A percentile compares a stretch with the other conserved stretches of the same genome.
Evolutionary conservation across 345 rosid species (phyloP).

Genomic region (Lepidium aucheri): DNA sequence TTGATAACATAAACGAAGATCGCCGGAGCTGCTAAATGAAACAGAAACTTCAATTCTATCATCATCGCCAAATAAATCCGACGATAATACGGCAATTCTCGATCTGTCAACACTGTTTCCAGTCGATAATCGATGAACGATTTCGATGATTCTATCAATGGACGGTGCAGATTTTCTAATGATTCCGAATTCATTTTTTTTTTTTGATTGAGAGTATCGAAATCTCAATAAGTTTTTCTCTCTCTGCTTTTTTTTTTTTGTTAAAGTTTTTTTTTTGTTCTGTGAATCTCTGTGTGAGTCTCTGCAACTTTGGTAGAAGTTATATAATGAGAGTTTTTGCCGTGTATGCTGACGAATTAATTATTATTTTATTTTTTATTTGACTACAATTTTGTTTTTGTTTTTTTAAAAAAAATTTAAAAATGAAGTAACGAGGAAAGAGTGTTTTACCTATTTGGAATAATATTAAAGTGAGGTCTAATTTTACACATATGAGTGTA

Average conservation of each 20-base stretch:
- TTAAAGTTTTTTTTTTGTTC: no score
- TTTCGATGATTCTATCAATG: conserved; percentile 21
- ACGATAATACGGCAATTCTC: conserved; percentile 20
- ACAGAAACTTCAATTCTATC: conserved; percentile 46
- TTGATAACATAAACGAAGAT: conserved; percentile 51
- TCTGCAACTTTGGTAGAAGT: background rate
- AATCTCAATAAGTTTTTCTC: no score
- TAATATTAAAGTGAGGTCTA: no score
- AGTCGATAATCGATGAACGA: conserved; percentile 32
- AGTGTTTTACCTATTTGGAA: background rate
- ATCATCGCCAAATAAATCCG: conserved; percentile 35
- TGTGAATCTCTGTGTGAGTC: background rate
- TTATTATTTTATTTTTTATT: background rate
- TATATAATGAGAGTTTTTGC: conserved; percentile 18
- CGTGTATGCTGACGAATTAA: conserved; percentile 22
- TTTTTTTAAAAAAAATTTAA: background rate
- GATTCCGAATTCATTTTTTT: conserved; percentile 22
- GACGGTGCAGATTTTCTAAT: conserved; percentile 23
- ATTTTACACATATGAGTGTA: no score
- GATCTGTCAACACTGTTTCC: conserved; percentile 41
- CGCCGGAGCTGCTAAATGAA: conserved; percentile 48
- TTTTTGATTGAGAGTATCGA: background rate
- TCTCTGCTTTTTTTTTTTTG: no score
- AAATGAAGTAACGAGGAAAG: conserved; percentile 16
- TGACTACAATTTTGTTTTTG: background rate